phyloP scores from a whole-genome alignment of 164 flowering plant genomes.

The Santalum album region DNA sequence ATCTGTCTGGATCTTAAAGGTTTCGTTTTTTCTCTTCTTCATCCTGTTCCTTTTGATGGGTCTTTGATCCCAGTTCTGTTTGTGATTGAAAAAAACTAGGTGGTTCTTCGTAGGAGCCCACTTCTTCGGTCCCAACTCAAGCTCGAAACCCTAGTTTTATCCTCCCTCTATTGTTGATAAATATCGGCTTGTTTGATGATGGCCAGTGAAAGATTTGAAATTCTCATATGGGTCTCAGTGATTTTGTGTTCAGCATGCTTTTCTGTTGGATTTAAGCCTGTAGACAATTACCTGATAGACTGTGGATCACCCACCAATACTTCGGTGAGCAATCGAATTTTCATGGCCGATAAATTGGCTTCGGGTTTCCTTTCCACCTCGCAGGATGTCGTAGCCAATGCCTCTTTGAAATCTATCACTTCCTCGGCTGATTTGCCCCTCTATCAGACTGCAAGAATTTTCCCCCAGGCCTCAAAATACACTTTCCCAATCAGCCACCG shows the following conservation, averaged over 20 bases:
- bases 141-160: too few species aligned
- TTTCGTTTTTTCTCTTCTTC: too few species aligned
- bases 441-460: conserved; percentile 54
- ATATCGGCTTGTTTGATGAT: conserved; percentile 18
- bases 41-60: too few species aligned
- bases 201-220: conserved; percentile 16
- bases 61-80: too few species aligned
- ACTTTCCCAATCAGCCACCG: conserved; percentile 30
- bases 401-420: conserved; percentile 19
- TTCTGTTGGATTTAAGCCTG: conserved; percentile 36
- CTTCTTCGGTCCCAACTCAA: too few species aligned
- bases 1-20: too few species aligned
- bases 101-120: too few species aligned
- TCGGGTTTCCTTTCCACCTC: conserved; percentile 42
- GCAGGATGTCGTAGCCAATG: conserved; percentile 27
- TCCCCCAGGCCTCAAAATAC: conserved; percentile 34
- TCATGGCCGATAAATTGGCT: conserved; percentile 34
- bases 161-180: too few species aligned
- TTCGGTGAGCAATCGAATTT: conserved; percentile 34
- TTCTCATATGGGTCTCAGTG: conserved; percentile 25
- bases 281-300: conserved; percentile 46
- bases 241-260: conserved; percentile 17
- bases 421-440: conserved; percentile 22
- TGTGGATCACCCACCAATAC: conserved; percentile 55
- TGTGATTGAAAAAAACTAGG: too few species aligned